Conservation (phyloP, 176 grass and related monocot species). For the Carex littledalei region DNA sequence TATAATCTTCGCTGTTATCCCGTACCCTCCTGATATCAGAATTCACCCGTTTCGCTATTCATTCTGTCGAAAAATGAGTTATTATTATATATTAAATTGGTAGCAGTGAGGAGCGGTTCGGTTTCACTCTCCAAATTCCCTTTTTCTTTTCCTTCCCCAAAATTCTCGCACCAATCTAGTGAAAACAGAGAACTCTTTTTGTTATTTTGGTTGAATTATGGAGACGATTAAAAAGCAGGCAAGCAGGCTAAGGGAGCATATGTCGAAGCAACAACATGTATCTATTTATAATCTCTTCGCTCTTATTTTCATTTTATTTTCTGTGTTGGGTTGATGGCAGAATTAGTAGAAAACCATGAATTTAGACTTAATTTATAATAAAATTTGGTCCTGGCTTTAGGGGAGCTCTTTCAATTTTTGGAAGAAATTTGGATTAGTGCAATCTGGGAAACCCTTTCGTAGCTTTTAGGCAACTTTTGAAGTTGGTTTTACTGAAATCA, state of each 20-base stretch:
- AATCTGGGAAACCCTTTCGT: not conserved
- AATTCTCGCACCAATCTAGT: not conserved
- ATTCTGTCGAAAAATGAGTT: not conserved
- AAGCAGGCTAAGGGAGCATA: conserved; percentile 75
- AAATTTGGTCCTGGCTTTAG: not conserved
- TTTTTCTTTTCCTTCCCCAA: not conserved
- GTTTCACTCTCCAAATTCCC: conserved; percentile 15
- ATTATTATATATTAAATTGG: not conserved
- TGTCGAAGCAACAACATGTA: conserved; percentile 95
- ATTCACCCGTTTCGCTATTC: not conserved
- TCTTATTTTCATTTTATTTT: not conserved
- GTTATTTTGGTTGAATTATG: conserved; percentile 29
- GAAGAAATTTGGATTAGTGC: not conserved
- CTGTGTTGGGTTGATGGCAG: not conserved
- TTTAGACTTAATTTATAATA: not conserved
- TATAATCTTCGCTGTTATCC: not conserved
- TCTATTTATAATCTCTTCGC: not conserved
- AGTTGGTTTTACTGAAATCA: conserved; percentile 6
- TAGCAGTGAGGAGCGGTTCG: not conserved
- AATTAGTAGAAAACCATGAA: conserved; percentile 4
- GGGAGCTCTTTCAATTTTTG: not conserved
- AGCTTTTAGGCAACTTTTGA: conserved; percentile 1
- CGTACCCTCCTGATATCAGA: not conserved
- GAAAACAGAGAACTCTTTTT: not conserved
- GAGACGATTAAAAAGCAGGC: conserved; percentile 89